Conservation (phyloP, 331 rosid species). For the Phaseolus coccineus region DNA sequence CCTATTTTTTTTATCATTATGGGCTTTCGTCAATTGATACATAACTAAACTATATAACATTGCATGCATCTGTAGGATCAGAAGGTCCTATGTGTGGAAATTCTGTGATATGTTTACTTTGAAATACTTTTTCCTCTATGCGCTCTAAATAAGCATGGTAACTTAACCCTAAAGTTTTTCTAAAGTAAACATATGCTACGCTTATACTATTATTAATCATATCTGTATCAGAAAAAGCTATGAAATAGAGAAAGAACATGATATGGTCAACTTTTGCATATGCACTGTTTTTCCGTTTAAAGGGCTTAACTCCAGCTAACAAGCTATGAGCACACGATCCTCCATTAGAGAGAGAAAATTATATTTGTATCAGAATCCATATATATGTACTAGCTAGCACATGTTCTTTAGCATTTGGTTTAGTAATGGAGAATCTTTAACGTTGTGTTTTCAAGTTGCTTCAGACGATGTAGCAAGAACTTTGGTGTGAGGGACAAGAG, state of each 20-base stretch:
- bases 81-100: too few relatives aligned
- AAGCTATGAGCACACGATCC: background rate
- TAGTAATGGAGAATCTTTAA: constrained; percentile 59
- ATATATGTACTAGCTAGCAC: constrained; percentile 14
- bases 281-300: background rate
- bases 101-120: too few relatives aligned
- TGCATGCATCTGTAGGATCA: too few relatives aligned
- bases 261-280: too few relatives aligned
- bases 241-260: background rate
- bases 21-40: too few relatives aligned
- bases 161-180: background rate
- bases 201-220: too few relatives aligned
- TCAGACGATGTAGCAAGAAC: constrained; percentile 39
- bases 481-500: constrained; percentile 67
- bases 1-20: too few relatives aligned
- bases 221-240: too few relatives aligned
- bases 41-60: too few relatives aligned
- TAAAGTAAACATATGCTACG: too few relatives aligned
- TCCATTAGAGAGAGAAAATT: constrained; percentile 19
- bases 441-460: constrained; percentile 51
- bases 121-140: too few relatives aligned
- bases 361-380: constrained; percentile 64
- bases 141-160: too few relatives aligned
- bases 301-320: background rate
- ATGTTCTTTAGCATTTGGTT: constrained; percentile 30